These are phyloP conservation scores for Dictyostelium brefeldianum DNA, from an alignment of 78 protist genomes.

Conservation along the genomic window DNA sequence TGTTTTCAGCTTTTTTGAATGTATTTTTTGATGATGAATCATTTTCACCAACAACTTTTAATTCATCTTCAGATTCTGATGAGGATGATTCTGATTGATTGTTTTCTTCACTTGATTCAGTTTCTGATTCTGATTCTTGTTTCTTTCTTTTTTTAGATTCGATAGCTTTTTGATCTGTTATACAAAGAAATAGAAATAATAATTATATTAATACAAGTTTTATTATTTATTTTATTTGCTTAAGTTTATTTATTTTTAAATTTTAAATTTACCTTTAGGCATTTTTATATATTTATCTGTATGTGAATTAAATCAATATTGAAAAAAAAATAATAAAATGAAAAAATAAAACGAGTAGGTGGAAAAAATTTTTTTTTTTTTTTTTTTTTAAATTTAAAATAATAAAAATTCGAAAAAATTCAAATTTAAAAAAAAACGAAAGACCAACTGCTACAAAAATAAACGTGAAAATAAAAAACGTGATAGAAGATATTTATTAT, in stretches of 20 bases:
- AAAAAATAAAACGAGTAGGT: not conserved
- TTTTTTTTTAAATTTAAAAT: not conserved
- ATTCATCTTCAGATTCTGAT: constrained; percentile 29
- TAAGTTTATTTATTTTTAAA: not conserved
- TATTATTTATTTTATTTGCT: not conserved
- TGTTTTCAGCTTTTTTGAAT: not conserved
- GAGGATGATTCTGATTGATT: not conserved
- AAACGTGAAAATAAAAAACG: too few species aligned
- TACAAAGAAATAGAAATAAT: not conserved
- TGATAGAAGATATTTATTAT: too few species aligned
- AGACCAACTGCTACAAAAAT: too few species aligned
- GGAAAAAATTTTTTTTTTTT: too few species aligned
- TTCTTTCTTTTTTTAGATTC: constrained; percentile 39
- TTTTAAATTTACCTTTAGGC: constrained; percentile 10
- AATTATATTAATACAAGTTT: not conserved
- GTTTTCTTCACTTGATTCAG: constrained; percentile 12
- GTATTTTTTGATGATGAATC: not conserved
- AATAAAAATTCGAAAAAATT: not conserved
- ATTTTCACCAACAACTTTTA: constrained; percentile 1
- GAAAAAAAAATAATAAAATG: constrained; percentile 4
- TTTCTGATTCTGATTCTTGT: constrained; percentile 39
- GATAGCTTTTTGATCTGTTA: constrained; percentile 21
- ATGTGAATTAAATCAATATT: not conserved
- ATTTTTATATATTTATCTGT: constrained; percentile 2
- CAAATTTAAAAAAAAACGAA: not conserved